Base-by-base conservation (phyloP, 768 basidiomycete genomes). In the Termitomyces sp. region DNA sequence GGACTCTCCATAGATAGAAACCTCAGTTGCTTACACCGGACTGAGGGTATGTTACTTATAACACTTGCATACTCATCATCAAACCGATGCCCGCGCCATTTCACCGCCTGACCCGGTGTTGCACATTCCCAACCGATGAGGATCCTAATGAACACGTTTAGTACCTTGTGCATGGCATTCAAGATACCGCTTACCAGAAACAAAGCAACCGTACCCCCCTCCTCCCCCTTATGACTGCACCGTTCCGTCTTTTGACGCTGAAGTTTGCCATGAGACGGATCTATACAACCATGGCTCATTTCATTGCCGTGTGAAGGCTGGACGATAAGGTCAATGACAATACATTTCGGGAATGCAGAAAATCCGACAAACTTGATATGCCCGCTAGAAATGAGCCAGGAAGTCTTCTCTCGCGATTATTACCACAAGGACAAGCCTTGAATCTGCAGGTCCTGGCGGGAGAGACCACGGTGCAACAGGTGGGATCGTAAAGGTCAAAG, bases 11-110 rank as follows among this genome's bases (percentile, higher is more conserved):
- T n/a, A n/a, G n/a, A n/a, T n/a, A n/a, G n/a, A n/a, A n/a, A n/a
- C 5, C 55, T 82, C 4, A 71, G 75, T 24, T 67, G 65, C 12
- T 44, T 77, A 13, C 51, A 55, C 28, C 51, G n/a, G 37, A 54
- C n/a, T n/a, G n/a, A n/a, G n/a, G n/a, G n/a, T 29, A 55, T 37
- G 16, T 36, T 42, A 46, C 36, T 51, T 51, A 46, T 55, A 55
- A 24, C 44, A 18, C 54, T 44, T 4, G 20, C 54, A 46, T 55
- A 45, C 54, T 55, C 54, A 46, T 55, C 44, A 55, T 55, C 54
- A 55, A 55, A 55, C 54, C 33, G 12, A 42, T 18, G 1, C n/a
- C 41, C 33, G 18, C 44, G 18, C 37, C 31, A 26, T 39, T 5
- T 24, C 36, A 37, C 16, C 34, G 15, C 13, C 2, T 1, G 9